phyloP scores from a whole-genome alignment of 2,329 filamentous ascomycete species.

The Fusarium longipes region DNA sequence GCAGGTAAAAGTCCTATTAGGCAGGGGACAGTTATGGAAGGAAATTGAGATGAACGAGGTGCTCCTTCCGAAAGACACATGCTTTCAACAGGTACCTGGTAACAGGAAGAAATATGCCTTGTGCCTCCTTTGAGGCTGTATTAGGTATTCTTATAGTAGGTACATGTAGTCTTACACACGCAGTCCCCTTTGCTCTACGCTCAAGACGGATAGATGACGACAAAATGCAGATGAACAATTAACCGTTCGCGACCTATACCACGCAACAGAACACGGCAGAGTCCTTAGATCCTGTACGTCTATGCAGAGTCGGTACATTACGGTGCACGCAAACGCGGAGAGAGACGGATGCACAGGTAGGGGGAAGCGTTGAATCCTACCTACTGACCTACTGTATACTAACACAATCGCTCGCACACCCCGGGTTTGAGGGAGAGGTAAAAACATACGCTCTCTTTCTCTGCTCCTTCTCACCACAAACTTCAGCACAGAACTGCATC shows the following conservation, averaged over 20 bases:
- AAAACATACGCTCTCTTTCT: conserved; percentile 29
- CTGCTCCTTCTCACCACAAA: conserved; percentile 7
- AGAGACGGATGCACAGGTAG: conserved; percentile 34
- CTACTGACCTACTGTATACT: conserved; percentile 6
- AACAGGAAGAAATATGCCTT: conserved; percentile 21
- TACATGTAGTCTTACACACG: conserved; percentile 3
- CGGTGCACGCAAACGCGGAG: conserved; percentile 35
- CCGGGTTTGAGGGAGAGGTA: conserved; percentile 14
- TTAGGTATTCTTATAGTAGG: not conserved
- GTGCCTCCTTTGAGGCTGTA: conserved; percentile 16
- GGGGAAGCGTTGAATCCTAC: conserved; percentile 13
- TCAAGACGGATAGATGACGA: conserved; percentile 28
- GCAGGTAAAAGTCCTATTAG: conserved; percentile 24
- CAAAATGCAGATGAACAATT: conserved; percentile 23
- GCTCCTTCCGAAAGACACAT: conserved; percentile 17
- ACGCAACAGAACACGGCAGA: not conserved
- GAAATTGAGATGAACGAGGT: conserved; percentile 34
- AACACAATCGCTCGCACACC: conserved; percentile 10
- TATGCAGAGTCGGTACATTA: conserved; percentile 39
- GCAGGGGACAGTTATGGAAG: conserved; percentile 27
- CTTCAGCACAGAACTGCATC: conserved; percentile 33
- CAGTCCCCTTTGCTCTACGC: not conserved
- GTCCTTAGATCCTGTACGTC: not conserved
- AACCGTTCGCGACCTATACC: conserved; percentile 4
- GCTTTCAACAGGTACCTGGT: not conserved